Evolutionary conservation across 2,329 filamentous ascomycete genomes (phyloP).

Genomic region (Aspergillus pseudotamarii): DNA sequence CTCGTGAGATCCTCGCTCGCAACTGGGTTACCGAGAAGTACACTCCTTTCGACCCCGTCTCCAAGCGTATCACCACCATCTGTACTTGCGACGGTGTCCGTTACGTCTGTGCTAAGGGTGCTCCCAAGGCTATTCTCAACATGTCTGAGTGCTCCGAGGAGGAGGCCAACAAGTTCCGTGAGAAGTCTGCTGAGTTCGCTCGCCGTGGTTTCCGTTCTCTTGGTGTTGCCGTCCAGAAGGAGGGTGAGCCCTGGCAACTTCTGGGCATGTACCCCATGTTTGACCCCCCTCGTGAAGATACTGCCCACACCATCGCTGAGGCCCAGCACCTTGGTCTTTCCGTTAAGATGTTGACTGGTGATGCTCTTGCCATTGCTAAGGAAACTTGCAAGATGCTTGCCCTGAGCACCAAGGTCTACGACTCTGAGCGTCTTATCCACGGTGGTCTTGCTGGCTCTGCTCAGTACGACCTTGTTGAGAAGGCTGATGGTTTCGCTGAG

Average conservation of each 20-base stretch:
- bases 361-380: slow-evolving; percentile 77
- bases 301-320: slow-evolving; percentile 75
- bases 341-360: slow-evolving; percentile 82
- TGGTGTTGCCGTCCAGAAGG: slow-evolving; percentile 77
- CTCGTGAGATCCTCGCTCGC: slow-evolving; percentile 72
- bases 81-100: slow-evolving; percentile 70
- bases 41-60: slow-evolving; percentile 72
- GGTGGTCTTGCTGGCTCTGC: slow-evolving; percentile 73
- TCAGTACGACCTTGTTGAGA: slow-evolving; percentile 76
- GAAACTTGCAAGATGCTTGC: slow-evolving; percentile 82
- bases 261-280: slow-evolving; percentile 80
- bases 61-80: slow-evolving; percentile 74
- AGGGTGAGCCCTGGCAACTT: slow-evolving; percentile 72
- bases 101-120: slow-evolving; percentile 76
- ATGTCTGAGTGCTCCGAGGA: slow-evolving; percentile 69
- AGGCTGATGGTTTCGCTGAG: slow-evolving; percentile 73
- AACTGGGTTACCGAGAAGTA: slow-evolving; percentile 79
- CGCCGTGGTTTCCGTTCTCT: slow-evolving; percentile 79
- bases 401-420: slow-evolving; percentile 78
- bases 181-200: slow-evolving; percentile 75
- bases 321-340: slow-evolving; percentile 74
- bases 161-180: slow-evolving; percentile 67
- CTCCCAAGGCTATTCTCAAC: slow-evolving; percentile 73
- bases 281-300: slow-evolving; percentile 77
- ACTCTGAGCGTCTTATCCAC: slow-evolving; percentile 76